phyloP scores from a whole-genome alignment of 768 basidiomycete species.

The Basidioascus undulatus region DNA sequence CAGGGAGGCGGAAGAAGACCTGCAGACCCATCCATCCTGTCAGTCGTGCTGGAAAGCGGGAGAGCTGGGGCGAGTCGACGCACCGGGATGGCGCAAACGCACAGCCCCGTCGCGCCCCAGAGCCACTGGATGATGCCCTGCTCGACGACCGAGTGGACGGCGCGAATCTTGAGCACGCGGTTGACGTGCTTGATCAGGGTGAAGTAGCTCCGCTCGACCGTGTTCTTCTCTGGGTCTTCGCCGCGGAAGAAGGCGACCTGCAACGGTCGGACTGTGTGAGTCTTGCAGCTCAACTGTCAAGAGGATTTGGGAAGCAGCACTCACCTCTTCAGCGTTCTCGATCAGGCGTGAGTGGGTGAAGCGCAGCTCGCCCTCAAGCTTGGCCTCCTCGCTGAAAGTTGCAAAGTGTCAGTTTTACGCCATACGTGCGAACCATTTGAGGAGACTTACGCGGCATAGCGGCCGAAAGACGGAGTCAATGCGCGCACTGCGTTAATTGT shows the following conservation, averaged over 20 bases:
- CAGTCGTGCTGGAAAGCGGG: too few species aligned
- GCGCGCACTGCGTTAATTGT: conserved; percentile 36
- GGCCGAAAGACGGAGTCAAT: conserved; percentile 75
- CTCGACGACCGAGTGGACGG: conserved; percentile 78
- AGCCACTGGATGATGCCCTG: conserved; percentile 85
- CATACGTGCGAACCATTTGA: conserved; percentile 15
- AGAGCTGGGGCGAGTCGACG: too few species aligned
- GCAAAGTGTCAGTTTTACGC: too few species aligned
- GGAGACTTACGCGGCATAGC: conserved; percentile 64
- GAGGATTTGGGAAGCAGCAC: conserved; percentile 3
- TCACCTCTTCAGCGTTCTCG: conserved; percentile 61
- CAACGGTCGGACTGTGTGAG: too few species aligned
- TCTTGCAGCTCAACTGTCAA: too few species aligned
- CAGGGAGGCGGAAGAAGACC: conserved; percentile 73
- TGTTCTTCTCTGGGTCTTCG: conserved; percentile 68
- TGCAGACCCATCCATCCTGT: too few species aligned
- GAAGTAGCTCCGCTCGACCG: conserved; percentile 71
- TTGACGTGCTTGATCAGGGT: conserved; percentile 66
- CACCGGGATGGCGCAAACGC: conserved; percentile 79
- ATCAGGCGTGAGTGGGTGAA: conserved; percentile 78
- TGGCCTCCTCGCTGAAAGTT: too few species aligned
- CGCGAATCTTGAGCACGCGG: conserved; percentile 45
- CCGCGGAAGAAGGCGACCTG: conserved; percentile 66
- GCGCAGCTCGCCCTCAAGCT: conserved; percentile 65
- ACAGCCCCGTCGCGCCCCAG: conserved; percentile 84